These are phyloP conservation scores for Fomitopsis pinicola DNA, from an alignment of 1,284 basidiomycete genomes.

Conservation along the genomic window DNA sequence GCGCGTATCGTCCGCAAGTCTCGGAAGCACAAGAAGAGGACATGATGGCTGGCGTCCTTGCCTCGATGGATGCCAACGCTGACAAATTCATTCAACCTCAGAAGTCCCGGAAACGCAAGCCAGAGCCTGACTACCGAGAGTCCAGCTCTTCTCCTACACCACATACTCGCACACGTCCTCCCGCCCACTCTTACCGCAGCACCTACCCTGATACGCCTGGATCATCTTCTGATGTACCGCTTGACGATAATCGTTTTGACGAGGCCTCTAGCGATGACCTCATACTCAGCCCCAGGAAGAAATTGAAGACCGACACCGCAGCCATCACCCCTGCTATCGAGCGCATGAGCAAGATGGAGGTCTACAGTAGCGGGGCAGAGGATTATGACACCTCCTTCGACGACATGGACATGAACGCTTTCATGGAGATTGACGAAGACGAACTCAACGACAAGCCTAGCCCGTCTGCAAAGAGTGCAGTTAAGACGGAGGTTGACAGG, in stretches of 20 bases:
- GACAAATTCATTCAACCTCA: slow-evolving; percentile 25
- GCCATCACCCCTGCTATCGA: slow-evolving; percentile 51
- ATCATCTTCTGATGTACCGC: slow-evolving; percentile 54
- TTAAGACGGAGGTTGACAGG: slow-evolving; percentile 21
- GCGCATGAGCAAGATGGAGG: slow-evolving; percentile 52
- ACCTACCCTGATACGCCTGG: slow-evolving; percentile 28
- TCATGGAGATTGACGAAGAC: slow-evolving; percentile 40
- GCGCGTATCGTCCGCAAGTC: slow-evolving; percentile 71
- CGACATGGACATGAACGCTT: slow-evolving; percentile 56
- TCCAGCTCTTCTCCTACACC: slow-evolving; percentile 24
- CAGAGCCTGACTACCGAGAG: slow-evolving; percentile 39
- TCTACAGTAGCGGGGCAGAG: slow-evolving; percentile 49
- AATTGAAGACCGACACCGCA: slow-evolving; percentile 40
- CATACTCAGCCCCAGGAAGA: slow-evolving; percentile 67
- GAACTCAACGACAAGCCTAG: slow-evolving; percentile 24
- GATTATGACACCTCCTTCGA: slow-evolving; percentile 44
- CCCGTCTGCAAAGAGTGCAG: slow-evolving; percentile 14
- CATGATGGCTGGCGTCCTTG: slow-evolving; percentile 80
- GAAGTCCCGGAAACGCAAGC: slow-evolving; percentile 68
- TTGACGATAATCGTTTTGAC: slow-evolving; percentile 27
- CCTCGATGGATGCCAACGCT: slow-evolving; percentile 54
- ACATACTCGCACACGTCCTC: slow-evolving; percentile 14
- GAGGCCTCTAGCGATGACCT: slow-evolving; percentile 54
- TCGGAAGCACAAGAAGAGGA: slow-evolving; percentile 79
- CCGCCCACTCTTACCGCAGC: slow-evolving; percentile 18